Base-by-base conservation (phyloP, 495 filamentous ascomycete genomes). In the Acidiella bohemica region DNA sequence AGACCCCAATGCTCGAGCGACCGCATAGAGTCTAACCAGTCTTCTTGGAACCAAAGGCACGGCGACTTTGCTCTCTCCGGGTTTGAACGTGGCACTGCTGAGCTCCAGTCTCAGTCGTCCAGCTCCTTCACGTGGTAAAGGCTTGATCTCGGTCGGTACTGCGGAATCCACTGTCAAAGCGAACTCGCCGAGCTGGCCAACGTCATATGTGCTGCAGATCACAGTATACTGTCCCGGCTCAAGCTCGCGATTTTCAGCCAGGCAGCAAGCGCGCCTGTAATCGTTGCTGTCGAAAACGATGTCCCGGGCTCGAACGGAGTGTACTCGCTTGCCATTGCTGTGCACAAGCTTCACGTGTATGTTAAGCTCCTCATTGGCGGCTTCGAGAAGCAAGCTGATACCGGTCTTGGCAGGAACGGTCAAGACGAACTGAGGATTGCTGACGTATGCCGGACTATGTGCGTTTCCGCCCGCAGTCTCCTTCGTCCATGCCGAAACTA, bases 131-230 rank as follows among this genome's bases (percentile, higher is more conserved):
- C 72, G 56, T 0, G 71, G 64, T 8, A 93, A 62, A 4, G 67
- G 68, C 3, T 58, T 56, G 6, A 87, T 44, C 0, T 44, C 26
- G 4, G 24, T 30, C 27, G 74, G 70, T 2, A 67, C 60, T 7
- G 61, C 57, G n/a, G 80, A 73, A 8, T 71, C 73, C 24, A 92
- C 67, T 48, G 73, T 73, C 19, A 97, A 65, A 2, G 66, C 73
- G 60, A 92, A 96, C n/a, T 65, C 66, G 2, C 74, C 84, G 2
- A 72, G 59, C 53, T 87, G 80, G 21, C 75, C 75, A 0, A 78
- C 70, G 31, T 93, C 84, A 54, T 92, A 95, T 1, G 90, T 93
- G 6, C 80, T 86, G 49, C 75, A 80, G 9, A 96, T 76, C 32
- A 93, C 68, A 0, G 85, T 94, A 59, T 96, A 96, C 0, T 65